These are phyloP conservation scores for Calamus simplicifolius DNA, from an alignment of 176 grass and related monocot genomes.

Conservation along the genomic window DNA sequence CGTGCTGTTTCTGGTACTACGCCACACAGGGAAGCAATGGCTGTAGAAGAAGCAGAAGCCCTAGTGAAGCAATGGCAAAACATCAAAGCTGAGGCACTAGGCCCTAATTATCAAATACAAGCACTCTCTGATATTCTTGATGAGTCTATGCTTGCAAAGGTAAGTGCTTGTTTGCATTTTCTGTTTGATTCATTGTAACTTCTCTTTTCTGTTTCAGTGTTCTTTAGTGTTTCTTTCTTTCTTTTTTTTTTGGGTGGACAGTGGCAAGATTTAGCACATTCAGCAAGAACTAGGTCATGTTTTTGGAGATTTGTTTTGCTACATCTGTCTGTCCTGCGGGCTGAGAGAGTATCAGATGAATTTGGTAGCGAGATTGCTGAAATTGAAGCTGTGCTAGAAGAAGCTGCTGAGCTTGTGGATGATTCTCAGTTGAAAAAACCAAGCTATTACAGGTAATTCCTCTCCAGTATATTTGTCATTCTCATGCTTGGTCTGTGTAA, in stretches of 20 bases:
- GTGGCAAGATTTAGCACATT: slow-evolving; percentile 67
- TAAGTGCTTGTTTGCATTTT: slow-evolving; percentile 18
- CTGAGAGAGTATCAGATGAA: slow-evolving; percentile 56
- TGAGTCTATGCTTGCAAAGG: slow-evolving; percentile 78
- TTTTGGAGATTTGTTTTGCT: slow-evolving; percentile 91
- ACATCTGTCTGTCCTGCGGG: slow-evolving; percentile 59
- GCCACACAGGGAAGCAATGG: slow-evolving; percentile 46
- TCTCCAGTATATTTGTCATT: no score
- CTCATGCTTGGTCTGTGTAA: no score
- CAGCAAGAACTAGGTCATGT: slow-evolving; percentile 56
- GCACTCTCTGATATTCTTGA: slow-evolving; percentile 63
- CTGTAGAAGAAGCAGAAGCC: slow-evolving; percentile 65
- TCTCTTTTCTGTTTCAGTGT: neutral
- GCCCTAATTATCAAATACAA: slow-evolving; percentile 66
- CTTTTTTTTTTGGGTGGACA: slow-evolving; percentile 9
- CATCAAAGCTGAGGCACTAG: slow-evolving; percentile 87
- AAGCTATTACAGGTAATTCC: slow-evolving; percentile 67
- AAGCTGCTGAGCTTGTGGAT: slow-evolving; percentile 84
- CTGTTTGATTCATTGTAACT: slow-evolving; percentile 8
- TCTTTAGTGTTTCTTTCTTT: neutral
- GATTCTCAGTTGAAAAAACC: slow-evolving; percentile 63
- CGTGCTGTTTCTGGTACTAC: neutral
- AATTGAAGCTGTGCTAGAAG: slow-evolving; percentile 77
- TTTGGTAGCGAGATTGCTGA: slow-evolving; percentile 54
- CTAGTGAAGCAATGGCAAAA: slow-evolving; percentile 89